phyloP scores from a whole-genome alignment of 495 filamentous ascomycete genomes.

The Neurospora sp. region DNA sequence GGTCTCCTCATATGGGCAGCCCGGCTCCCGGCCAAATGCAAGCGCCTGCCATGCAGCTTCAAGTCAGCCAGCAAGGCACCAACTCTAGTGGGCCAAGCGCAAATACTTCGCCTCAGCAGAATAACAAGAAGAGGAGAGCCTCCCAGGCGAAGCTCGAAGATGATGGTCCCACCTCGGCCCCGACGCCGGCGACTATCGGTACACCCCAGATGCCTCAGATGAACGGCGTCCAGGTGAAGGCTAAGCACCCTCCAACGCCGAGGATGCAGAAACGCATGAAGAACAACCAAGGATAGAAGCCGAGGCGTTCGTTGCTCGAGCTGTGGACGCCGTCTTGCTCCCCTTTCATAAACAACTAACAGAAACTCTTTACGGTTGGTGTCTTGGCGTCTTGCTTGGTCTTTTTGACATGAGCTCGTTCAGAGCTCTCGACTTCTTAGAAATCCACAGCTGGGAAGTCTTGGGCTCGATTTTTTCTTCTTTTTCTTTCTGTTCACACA shows the following conservation, averaged over 20 bases:
- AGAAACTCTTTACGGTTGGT: not conserved
- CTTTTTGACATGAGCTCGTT: not conserved
- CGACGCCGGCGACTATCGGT: constrained; percentile 30
- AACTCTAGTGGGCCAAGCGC: constrained; percentile 64
- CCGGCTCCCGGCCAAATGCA: constrained; percentile 50
- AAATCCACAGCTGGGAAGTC: not conserved
- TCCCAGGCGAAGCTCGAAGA: constrained; percentile 70
- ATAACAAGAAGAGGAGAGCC: constrained; percentile 64
- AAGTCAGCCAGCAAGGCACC: constrained; percentile 63
- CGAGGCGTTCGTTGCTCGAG: not conserved
- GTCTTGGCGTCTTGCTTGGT: constrained; percentile 3
- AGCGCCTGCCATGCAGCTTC: constrained; percentile 58
- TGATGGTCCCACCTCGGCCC: constrained; percentile 42
- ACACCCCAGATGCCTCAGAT: constrained; percentile 37
- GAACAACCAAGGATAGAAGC: constrained; percentile 21
- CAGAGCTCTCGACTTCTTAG: not conserved
- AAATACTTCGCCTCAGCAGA: constrained; percentile 75
- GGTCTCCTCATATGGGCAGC: constrained; percentile 48
- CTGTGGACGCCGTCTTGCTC: not conserved
- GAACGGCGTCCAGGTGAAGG: constrained; percentile 31
- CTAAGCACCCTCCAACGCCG: constrained; percentile 37
- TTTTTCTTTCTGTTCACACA: constrained; percentile 1
- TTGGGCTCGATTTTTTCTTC: not conserved
- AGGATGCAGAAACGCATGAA: constrained; percentile 38
- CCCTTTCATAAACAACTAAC: not conserved